A percentile compares a stretch with the other conserved stretches of the same genome.
Evolutionary conservation across 768 basidiomycete species (phyloP).

Genomic region (Phallus indusiatus): DNA sequence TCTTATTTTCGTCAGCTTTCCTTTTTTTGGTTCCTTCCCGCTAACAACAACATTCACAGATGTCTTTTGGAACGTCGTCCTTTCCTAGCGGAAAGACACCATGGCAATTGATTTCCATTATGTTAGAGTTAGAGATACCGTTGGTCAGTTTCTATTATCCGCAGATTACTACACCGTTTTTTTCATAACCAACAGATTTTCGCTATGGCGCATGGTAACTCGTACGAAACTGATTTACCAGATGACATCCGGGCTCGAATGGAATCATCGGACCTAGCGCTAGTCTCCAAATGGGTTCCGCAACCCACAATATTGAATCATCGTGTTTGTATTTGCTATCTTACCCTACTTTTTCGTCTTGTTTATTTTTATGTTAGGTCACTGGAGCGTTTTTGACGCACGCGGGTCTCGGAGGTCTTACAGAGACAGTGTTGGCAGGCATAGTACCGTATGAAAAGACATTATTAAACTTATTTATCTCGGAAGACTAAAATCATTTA

Average conservation of each 20-base stretch:
- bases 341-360: neutral
- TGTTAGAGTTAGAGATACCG: neutral
- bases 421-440: neutral
- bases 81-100: neutral
- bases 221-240: neutral
- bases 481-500: neutral
- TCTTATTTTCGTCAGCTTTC: neutral
- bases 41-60: too few relatives aligned
- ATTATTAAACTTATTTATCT: neutral
- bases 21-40: too few relatives aligned
- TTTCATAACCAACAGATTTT: neutral
- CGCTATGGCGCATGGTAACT: neutral
- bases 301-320: slow-evolving; percentile 19
- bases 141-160: neutral
- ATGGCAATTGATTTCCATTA: neutral
- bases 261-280: slow-evolving; percentile 11
- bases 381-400: neutral
- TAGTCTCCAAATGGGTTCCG: slow-evolving; percentile 16
- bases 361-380: neutral
- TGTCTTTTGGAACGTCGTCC: neutral
- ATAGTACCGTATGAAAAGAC: neutral
- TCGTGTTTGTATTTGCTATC: slow-evolving; percentile 11
- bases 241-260: neutral
- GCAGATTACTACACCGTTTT: neutral
- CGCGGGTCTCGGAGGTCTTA: neutral